Conservation (phyloP, 169 alveolate genomes). For the Eimeria necatrix region DNA sequence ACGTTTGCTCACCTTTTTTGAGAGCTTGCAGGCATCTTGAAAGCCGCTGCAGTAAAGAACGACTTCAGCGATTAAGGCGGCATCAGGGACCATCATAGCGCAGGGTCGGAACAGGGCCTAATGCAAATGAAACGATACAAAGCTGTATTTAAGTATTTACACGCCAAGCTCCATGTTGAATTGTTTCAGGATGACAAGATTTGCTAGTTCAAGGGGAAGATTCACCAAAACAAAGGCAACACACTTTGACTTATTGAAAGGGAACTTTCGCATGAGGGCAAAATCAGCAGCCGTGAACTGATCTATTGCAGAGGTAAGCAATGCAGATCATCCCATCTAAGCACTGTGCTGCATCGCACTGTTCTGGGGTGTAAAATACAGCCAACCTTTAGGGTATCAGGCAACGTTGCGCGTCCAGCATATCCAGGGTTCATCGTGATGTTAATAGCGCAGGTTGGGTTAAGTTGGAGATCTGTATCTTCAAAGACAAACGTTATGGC, state of each 20-base stretch:
- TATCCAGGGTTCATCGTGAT: constrained; percentile 98
- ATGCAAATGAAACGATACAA: constrained; percentile 62
- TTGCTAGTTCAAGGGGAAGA: neutral
- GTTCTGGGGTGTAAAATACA: neutral
- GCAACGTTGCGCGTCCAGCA: constrained; percentile 96
- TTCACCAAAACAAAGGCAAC: neutral
- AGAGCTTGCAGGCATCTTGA: constrained; percentile 94
- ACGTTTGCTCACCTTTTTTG: constrained; percentile 90
- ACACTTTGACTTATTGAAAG: neutral
- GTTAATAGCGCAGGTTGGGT: constrained; percentile 93
- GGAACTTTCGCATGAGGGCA: neutral
- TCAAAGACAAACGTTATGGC: constrained; percentile 88
- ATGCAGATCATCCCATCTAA: neutral
- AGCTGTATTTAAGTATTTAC: neutral
- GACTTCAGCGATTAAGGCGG: constrained; percentile 96
- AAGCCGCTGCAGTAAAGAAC: constrained; percentile 96
- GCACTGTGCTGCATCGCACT: neutral
- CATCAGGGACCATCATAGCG: constrained; percentile 98
- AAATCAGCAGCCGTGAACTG: neutral
- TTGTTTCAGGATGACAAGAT: too few species aligned
- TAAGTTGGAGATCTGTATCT: constrained; percentile 94
- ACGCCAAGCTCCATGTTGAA: too few species aligned
- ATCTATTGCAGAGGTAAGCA: neutral
- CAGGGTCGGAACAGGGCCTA: constrained; percentile 97
- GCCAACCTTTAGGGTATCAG: constrained; percentile 94